Percentiles rank a stretch among this genome's conserved stretches.
Conservation (phyloP, 306 rosid genomes). For the Benincasa hispida region DNA sequence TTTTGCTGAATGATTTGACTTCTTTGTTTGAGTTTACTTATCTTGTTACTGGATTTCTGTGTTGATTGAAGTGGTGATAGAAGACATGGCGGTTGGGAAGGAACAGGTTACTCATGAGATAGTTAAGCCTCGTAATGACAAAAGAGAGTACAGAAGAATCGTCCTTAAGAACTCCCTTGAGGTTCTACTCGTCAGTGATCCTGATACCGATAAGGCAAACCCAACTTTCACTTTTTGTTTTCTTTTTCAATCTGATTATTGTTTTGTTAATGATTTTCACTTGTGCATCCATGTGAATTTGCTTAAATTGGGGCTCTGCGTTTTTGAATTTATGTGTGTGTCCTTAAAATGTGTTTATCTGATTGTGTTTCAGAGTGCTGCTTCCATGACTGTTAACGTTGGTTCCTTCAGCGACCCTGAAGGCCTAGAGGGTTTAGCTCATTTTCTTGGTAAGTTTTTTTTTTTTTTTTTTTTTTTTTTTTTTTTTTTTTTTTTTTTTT, state of each 20-base stretch:
- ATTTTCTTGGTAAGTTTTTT: conserved; percentile 82
- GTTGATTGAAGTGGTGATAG: background rate
- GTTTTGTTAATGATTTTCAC: background rate
- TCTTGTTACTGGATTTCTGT: background rate
- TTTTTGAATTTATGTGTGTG: background rate
- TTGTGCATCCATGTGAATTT: background rate
- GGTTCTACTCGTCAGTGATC: conserved; percentile 71
- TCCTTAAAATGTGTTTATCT: background rate
- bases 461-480: too few relatives aligned
- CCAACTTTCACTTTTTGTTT: background rate
- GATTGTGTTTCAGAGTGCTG: conserved; percentile 55
- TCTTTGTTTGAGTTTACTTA: background rate
- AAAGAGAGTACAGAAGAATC: conserved; percentile 61
- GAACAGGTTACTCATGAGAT: conserved; percentile 36
- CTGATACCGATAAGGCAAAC: conserved; percentile 74
- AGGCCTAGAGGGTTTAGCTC: conserved; percentile 93
- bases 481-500: too few relatives aligned
- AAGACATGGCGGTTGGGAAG: conserved; percentile 41
- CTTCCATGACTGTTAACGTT: conserved; percentile 82
- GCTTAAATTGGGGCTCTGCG: background rate
- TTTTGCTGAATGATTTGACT: background rate
- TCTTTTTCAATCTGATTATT: background rate
- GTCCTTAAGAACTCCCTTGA: conserved; percentile 64
- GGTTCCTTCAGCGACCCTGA: conserved; percentile 81
- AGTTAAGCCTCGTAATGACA: conserved; percentile 58